A percentile compares a stretch with the other conserved stretches of the same genome.
phyloP scores from a whole-genome alignment of 2,329 filamentous ascomycete genomes.

The Penicillium digitatum region DNA sequence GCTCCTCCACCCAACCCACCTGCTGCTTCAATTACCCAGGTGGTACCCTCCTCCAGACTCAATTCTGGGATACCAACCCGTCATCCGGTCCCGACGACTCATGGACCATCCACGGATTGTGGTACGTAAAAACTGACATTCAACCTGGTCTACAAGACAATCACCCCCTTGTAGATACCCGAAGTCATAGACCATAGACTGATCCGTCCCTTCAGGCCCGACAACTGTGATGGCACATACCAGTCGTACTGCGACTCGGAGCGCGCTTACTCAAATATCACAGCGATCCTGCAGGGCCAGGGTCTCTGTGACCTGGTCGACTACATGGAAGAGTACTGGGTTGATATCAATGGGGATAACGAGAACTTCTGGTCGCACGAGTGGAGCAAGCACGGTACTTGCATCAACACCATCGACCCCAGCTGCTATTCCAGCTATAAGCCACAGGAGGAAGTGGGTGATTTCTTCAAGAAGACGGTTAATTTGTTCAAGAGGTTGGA shows the following conservation, averaged over 20 bases:
- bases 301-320: conserved; percentile 49
- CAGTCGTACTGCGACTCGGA: conserved; percentile 53
- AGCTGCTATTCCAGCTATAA: conserved; percentile 59
- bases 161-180: not conserved
- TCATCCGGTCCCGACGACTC: conserved; percentile 52
- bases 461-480: conserved; percentile 55
- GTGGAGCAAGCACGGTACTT: conserved; percentile 68
- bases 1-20: conserved; percentile 47
- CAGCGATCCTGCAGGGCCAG: conserved; percentile 50
- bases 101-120: conserved; percentile 58
- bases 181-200: not conserved
- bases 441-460: conserved; percentile 55
- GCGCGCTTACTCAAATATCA: conserved; percentile 57
- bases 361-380: conserved; percentile 66
- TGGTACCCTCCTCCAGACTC: conserved; percentile 55
- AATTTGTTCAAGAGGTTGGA: conserved; percentile 55
- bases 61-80: conserved; percentile 59
- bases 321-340: conserved; percentile 61
- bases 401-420: conserved; percentile 64
- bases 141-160: not conserved
- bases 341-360: conserved; percentile 52
- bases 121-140: conserved; percentile 34
- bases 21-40: conserved; percentile 60
- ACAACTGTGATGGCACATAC: conserved; percentile 57
- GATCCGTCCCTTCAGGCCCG: conserved; percentile 35